Conservation (phyloP, 306 rosid genomes). For the Amphicarpaea edgeworthii region DNA sequence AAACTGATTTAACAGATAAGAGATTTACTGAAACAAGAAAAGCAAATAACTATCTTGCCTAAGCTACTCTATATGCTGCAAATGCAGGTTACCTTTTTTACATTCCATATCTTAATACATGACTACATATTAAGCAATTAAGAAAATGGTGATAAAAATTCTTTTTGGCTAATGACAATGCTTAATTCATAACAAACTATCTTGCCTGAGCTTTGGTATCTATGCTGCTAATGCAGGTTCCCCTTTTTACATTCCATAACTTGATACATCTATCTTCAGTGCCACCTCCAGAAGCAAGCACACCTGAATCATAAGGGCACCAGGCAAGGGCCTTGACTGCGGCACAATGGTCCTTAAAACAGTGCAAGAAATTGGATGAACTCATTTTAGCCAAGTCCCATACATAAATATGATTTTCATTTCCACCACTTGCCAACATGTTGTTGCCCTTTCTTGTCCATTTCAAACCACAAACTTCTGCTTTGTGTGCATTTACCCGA, state of each 20-base stretch:
- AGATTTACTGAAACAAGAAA: neutral
- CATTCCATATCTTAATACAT: slow-evolving; percentile 77
- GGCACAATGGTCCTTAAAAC: slow-evolving; percentile 69
- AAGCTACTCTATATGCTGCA: slow-evolving; percentile 68
- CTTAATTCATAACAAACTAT: no score
- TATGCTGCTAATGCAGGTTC: slow-evolving; percentile 60
- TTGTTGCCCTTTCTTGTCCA: slow-evolving; percentile 74
- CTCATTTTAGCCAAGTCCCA: slow-evolving; percentile 78
- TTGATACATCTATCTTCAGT: slow-evolving; percentile 74
- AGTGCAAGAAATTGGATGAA: slow-evolving; percentile 66
- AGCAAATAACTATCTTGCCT: slow-evolving; percentile 53
- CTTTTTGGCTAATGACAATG: no score
- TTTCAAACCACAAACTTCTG: slow-evolving; percentile 78
- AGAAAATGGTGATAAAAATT: no score
- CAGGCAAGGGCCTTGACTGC: slow-evolving; percentile 89
- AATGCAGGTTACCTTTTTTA: slow-evolving; percentile 62
- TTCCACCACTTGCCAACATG: slow-evolving; percentile 86
- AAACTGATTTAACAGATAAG: neutral
- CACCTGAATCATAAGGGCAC: slow-evolving; percentile 73
- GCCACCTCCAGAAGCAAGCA: slow-evolving; percentile 90
- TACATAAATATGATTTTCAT: slow-evolving; percentile 71
- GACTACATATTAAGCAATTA: no score
- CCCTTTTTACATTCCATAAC: slow-evolving; percentile 73
- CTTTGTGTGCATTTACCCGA: slow-evolving; percentile 56
- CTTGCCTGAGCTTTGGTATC: slow-evolving; percentile 78